Evolutionary conservation across 2,329 filamentous ascomycete genomes (phyloP), one percentile per base, ranked within the genome.

Genomic region (Penicillium polonicum): DNA sequence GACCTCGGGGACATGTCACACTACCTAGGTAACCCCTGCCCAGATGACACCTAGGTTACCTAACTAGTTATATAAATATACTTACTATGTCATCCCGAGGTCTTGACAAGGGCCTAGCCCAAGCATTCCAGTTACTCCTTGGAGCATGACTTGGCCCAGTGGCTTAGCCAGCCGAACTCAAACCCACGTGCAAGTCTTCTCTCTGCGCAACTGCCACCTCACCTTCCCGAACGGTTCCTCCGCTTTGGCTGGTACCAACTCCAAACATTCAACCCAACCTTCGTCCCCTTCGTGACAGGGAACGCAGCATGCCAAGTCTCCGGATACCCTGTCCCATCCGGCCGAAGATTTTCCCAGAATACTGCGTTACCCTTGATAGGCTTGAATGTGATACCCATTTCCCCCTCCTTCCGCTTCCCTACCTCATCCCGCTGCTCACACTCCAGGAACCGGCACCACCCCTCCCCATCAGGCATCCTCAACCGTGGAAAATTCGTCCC

Each of bases 191-290:
- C 23, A n/a, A 8, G 10, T 9, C 13, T 38, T n/a, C 7, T 27
- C 33, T 21, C 23, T 10, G n/a, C 13, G 7, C 33, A 10, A 48
- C 9, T 21, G 10, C n/a, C 25, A 41, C 9, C n/a, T 52, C 19
- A 23, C 44, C 38, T 42, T 41, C 39, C 50, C 31, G 9, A 43
- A 2, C 48, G 53, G 31, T 29, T 36, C 57, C 57, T 61, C 58
- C 65, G 57, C 54, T 49, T 60, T 51, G 71, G 71, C 71, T 84
- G 81, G 69, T 80, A 82, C 83, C 83, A 86, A 70, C 81, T 85
- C 85, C 85, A 87, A 60, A 87, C 85, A 72, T 87, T 87, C 71
- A 87, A 70, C 0, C 84, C 85, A 56, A 86, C 78, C 74, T 87
- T 87, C 38, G 73, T 76, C 2, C 85, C 85, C 41, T 70, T 75